Evolutionary conservation across 2,329 filamentous ascomycete genomes (phyloP).

Genomic region (Sclerotinia nivalis): DNA sequence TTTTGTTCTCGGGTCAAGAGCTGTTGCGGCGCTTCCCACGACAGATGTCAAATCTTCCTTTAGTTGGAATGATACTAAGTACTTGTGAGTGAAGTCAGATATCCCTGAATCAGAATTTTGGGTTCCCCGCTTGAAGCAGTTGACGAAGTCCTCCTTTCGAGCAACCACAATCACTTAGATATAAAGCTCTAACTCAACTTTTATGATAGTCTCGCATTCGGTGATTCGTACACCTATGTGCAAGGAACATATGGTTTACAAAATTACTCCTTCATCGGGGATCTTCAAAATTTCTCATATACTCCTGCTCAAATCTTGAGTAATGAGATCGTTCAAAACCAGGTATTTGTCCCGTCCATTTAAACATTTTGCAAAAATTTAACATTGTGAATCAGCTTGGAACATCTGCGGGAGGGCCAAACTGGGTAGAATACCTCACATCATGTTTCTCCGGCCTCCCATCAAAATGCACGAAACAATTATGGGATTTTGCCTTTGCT

Average conservation of each 20-base stretch:
- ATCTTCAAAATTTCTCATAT: slow-evolving; percentile 50
- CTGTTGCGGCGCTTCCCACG: slow-evolving; percentile 1
- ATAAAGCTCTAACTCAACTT: neutral
- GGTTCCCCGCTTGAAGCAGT: too few relatives aligned
- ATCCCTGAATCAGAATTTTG: neutral
- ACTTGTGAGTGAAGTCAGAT: slow-evolving; percentile 12
- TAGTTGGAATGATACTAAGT: slow-evolving; percentile 17
- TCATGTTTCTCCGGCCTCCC: slow-evolving; percentile 51
- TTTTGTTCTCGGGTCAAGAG: neutral
- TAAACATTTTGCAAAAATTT: neutral
- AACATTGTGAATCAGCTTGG: neutral
- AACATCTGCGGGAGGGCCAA: slow-evolving; percentile 19
- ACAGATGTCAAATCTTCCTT: slow-evolving; percentile 1
- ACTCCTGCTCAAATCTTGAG: slow-evolving; percentile 47
- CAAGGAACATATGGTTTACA: slow-evolving; percentile 53
- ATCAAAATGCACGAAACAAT: slow-evolving; percentile 47
- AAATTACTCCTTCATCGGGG: slow-evolving; percentile 57
- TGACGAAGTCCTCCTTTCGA: neutral
- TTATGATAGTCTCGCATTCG: slow-evolving; percentile 47
- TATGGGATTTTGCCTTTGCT: slow-evolving; percentile 59
- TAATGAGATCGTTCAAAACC: slow-evolving; percentile 54
- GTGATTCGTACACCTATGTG: slow-evolving; percentile 54
- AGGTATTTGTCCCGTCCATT: slow-evolving; percentile 40
- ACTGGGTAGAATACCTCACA: slow-evolving; percentile 57
- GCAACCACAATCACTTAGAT: neutral